A percentile compares a stretch with the other conserved stretches of the same genome.
Conservation (phyloP, 306 rosid genomes). For the Canavalia ensiformis region DNA sequence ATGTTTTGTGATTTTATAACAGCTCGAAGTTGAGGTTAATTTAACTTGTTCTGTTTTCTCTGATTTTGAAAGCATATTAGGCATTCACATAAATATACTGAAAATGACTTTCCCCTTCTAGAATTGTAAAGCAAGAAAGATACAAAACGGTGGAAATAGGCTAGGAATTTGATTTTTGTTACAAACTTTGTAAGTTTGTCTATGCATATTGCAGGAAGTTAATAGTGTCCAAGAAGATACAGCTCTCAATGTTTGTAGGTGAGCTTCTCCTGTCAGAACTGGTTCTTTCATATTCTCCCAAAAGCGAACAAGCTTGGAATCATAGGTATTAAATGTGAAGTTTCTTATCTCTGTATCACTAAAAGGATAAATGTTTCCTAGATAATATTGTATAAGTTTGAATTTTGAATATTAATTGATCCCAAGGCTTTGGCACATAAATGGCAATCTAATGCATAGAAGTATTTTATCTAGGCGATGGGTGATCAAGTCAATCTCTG, state of each 20-base stretch:
- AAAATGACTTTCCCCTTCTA: not conserved
- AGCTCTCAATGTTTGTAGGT: constrained; percentile 54
- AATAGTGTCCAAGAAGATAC: constrained; percentile 61
- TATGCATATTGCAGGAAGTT: constrained; percentile 64
- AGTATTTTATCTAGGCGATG: constrained; percentile 75
- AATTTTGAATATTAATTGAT: constrained; percentile 34
- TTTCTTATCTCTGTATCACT: constrained; percentile 31
- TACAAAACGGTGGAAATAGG: constrained; percentile 15
- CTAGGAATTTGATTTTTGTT: constrained; percentile 30
- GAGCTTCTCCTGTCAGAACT: constrained; percentile 80
- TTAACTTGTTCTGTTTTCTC: constrained; percentile 1
- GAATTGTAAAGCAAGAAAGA: constrained; percentile 21
- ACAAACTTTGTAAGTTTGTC: constrained; percentile 9
- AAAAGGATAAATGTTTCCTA: constrained; percentile 29
- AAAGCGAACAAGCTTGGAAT: constrained; percentile 92
- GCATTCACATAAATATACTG: not conserved
- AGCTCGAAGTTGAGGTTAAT: not conserved
- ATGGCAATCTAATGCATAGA: constrained; percentile 44
- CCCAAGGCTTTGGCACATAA: constrained; percentile 28
- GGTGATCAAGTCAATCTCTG: constrained; percentile 84
- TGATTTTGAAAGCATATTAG: not conserved
- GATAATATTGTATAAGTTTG: constrained; percentile 10
- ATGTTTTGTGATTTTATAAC: not conserved
- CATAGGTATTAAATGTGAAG: constrained; percentile 70
- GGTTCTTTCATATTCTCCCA: constrained; percentile 83